phyloP scores from a whole-genome alignment of 2,329 filamentous ascomycete genomes.

The Aspergillus hortae region DNA sequence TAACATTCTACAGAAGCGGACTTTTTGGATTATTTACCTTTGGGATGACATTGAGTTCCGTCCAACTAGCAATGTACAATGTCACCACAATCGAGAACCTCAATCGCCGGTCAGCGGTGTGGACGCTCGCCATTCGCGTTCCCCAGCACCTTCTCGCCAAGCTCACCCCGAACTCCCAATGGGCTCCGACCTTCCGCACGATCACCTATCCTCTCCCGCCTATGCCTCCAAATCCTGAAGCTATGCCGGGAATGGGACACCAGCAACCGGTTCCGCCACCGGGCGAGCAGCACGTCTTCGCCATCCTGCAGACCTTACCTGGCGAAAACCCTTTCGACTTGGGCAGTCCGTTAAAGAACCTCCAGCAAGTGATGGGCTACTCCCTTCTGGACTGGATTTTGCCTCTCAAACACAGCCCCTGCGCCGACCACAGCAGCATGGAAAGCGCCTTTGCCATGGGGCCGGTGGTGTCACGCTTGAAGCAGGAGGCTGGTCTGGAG shows the following conservation, averaged over 20 bases:
- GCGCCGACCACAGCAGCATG: slow-evolving; percentile 62
- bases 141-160: slow-evolving; percentile 44
- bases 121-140: slow-evolving; percentile 72
- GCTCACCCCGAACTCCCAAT: slow-evolving; percentile 34
- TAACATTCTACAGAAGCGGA: slow-evolving; percentile 42
- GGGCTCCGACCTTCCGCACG: slow-evolving; percentile 34
- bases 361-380: slow-evolving; percentile 75
- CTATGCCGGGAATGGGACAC: slow-evolving; percentile 14
- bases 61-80: slow-evolving; percentile 68
- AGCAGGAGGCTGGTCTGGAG: slow-evolving; percentile 42
- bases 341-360: slow-evolving; percentile 63
- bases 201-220: slow-evolving; percentile 40
- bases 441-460: slow-evolving; percentile 68
- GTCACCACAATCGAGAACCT: slow-evolving; percentile 82
- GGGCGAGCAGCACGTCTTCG: slow-evolving; percentile 65
- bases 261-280: slow-evolving; percentile 34
- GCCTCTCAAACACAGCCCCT: slow-evolving; percentile 72
- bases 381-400: slow-evolving; percentile 73
- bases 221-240: slow-evolving; percentile 11
- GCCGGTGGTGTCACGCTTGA: slow-evolving; percentile 56
- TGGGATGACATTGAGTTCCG: slow-evolving; percentile 71
- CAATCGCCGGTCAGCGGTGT: slow-evolving; percentile 57
- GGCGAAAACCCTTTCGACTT: slow-evolving; percentile 86
- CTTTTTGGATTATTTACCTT: slow-evolving; percentile 79
- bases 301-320: slow-evolving; percentile 67